These are phyloP conservation scores for Scolecobasidium constrictum DNA, from an alignment of 2,329 filamentous ascomycete genomes.

Conservation along the genomic window DNA sequence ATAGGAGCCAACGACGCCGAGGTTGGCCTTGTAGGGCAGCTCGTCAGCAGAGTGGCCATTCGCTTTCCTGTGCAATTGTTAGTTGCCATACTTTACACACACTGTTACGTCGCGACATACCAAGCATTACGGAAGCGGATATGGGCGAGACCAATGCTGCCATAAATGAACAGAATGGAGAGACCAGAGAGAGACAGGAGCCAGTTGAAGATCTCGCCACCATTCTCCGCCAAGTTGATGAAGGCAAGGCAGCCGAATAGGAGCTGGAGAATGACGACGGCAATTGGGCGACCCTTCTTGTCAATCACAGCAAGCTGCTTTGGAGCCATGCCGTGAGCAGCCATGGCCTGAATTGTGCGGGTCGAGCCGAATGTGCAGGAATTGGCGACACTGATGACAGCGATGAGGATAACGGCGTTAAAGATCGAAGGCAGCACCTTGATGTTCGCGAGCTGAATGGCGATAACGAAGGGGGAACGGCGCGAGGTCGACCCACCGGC, in stretches of 20 bases:
- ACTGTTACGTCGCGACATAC: conserved; percentile 7
- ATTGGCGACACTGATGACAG: conserved; percentile 49
- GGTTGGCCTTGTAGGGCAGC: conserved; percentile 31
- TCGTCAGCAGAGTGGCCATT: conserved; percentile 29
- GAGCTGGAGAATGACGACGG: conserved; percentile 59
- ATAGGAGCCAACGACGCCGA: conserved; percentile 30
- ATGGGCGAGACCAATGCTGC: conserved; percentile 74
- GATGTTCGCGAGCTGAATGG: conserved; percentile 51
- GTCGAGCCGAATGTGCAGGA: conserved; percentile 48
- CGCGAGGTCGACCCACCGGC: conserved; percentile 18
- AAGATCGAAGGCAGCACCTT: conserved; percentile 51
- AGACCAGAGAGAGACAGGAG: conserved; percentile 64
- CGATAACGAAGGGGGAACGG: conserved; percentile 57
- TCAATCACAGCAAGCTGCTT: conserved; percentile 70
- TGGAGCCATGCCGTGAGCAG: conserved; percentile 52
- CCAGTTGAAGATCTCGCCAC: conserved; percentile 64
- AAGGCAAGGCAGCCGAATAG: conserved; percentile 64
- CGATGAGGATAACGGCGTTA: conserved; percentile 55
- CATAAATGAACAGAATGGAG: conserved; percentile 69
- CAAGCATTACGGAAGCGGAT: conserved; percentile 68
- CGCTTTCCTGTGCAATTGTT: conserved; percentile 9
- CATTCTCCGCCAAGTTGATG: conserved; percentile 47
- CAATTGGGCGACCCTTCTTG: conserved; percentile 67
- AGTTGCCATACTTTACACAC: background rate
- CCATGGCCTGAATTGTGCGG: conserved; percentile 45